phyloP scores from a whole-genome alignment of 768 basidiomycete genomes.

The Phanerodontia chrysosporium region DNA sequence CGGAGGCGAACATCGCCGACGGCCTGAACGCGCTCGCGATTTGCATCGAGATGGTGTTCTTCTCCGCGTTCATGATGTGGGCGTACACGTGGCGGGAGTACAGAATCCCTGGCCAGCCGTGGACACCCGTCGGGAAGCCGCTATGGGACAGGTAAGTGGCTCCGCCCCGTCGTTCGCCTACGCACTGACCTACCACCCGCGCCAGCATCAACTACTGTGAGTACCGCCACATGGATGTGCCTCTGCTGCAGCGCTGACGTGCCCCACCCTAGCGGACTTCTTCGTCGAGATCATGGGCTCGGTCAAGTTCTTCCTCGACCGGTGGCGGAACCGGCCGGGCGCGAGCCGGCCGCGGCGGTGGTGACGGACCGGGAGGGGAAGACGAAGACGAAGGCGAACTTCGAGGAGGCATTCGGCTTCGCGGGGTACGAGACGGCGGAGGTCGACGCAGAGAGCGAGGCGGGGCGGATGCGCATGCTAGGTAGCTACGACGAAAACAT shows the following conservation, averaged over 20 bases:
- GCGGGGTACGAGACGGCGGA: slow-evolving; percentile 10
- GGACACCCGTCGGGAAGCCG: slow-evolving; percentile 64
- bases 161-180: background rate
- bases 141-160: slow-evolving; percentile 54
- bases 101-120: slow-evolving; percentile 32
- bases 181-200: slow-evolving; percentile 5
- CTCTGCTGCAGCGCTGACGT: background rate
- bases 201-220: slow-evolving; percentile 43
- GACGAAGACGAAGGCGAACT: slow-evolving; percentile 26
- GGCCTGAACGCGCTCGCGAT: slow-evolving; percentile 80
- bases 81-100: slow-evolving; percentile 77
- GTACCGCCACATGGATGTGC: slow-evolving; percentile 14
- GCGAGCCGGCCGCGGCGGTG: slow-evolving; percentile 21
- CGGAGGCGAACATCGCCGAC: slow-evolving; percentile 76
- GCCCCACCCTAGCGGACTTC: slow-evolving; percentile 53
- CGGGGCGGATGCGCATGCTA: slow-evolving; percentile 10
- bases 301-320: slow-evolving; percentile 54
- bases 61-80: slow-evolving; percentile 76
- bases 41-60: slow-evolving; percentile 90
- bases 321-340: slow-evolving; percentile 28
- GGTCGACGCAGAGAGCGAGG: slow-evolving; percentile 4
- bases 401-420: slow-evolving; percentile 39
- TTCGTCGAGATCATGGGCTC: slow-evolving; percentile 58
- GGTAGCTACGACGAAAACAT: slow-evolving; percentile 39
- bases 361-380: slow-evolving; percentile 22